These are phyloP conservation scores for Penicillium nucicola DNA, from an alignment of 495 filamentous ascomycete genomes.

Conservation along the genomic window DNA sequence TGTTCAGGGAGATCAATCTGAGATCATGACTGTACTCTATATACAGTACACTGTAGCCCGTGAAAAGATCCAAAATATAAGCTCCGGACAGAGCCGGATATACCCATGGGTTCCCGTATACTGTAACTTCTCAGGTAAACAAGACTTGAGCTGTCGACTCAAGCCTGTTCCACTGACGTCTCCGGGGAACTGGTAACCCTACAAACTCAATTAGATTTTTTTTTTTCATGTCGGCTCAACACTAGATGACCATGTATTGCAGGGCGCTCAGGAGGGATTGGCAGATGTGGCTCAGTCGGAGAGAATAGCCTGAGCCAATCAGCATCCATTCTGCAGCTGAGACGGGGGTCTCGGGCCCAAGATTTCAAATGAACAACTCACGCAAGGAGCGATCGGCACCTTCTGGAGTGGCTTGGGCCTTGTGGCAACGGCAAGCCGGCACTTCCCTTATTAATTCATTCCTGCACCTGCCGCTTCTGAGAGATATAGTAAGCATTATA, in stretches of 20 bases:
- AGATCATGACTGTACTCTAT: no score
- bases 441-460: no score
- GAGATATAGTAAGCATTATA: no score
- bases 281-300: conserved; percentile 4
- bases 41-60: no score
- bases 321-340: not conserved
- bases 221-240: conserved; percentile 7
- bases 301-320: not conserved
- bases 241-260: not conserved
- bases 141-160: no score
- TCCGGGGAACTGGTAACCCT: conserved; percentile 8
- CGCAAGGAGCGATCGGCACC: conserved; percentile 4
- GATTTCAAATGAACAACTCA: not conserved
- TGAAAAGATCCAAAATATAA: no score
- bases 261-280: not conserved
- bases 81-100: not conserved
- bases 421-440: conserved; percentile 1
- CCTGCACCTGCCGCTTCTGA: no score
- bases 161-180: not conserved
- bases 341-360: no score
- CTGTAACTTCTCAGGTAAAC: no score
- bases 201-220: conserved; percentile 11
- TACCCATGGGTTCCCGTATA: not conserved
- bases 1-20: no score
- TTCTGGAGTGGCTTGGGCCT: not conserved